Conservation (phyloP, 176 grass and related monocot genomes). For the Tillandsia leiboldiana region DNA sequence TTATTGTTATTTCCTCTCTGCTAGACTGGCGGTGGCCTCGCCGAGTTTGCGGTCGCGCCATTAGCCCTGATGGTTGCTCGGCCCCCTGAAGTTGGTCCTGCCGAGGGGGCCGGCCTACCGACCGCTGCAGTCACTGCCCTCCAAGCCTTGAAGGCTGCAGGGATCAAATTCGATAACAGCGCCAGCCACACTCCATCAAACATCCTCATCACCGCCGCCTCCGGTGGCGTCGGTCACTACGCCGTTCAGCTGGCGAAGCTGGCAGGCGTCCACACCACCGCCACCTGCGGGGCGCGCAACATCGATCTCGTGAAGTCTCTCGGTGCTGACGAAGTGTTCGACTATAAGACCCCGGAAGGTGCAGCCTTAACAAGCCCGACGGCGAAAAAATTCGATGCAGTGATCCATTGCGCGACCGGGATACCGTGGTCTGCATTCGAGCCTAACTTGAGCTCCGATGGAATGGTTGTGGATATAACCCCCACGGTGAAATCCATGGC, state of each 20-base stretch:
- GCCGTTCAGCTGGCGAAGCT: conserved; percentile 75
- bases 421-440: conserved; percentile 44
- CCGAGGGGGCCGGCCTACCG: conserved; percentile 47
- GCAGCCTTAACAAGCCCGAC: conserved; percentile 44
- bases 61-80: conserved; percentile 31
- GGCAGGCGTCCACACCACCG: conserved; percentile 47
- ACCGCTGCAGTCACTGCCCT: conserved; percentile 42
- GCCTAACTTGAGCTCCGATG: conserved; percentile 27
- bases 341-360: conserved; percentile 60
- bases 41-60: conserved; percentile 43
- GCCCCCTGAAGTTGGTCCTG: conserved; percentile 42
- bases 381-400: conserved; percentile 38
- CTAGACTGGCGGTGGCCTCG: conserved; percentile 53
- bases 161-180: conserved; percentile 36
- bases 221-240: conserved; percentile 70
- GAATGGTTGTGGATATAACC: conserved; percentile 43
- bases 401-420: conserved; percentile 53
- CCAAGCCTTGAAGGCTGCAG: conserved; percentile 46
- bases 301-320: conserved; percentile 30
- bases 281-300: conserved; percentile 80
- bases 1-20: conserved; percentile 4
- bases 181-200: conserved; percentile 16
- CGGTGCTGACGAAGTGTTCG: conserved; percentile 60
- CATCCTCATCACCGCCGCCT: conserved; percentile 73
- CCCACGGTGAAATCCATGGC: conserved; percentile 25